phyloP scores from a whole-genome alignment of 2,329 filamentous ascomycete genomes.

The Colletotrichum lentis region DNA sequence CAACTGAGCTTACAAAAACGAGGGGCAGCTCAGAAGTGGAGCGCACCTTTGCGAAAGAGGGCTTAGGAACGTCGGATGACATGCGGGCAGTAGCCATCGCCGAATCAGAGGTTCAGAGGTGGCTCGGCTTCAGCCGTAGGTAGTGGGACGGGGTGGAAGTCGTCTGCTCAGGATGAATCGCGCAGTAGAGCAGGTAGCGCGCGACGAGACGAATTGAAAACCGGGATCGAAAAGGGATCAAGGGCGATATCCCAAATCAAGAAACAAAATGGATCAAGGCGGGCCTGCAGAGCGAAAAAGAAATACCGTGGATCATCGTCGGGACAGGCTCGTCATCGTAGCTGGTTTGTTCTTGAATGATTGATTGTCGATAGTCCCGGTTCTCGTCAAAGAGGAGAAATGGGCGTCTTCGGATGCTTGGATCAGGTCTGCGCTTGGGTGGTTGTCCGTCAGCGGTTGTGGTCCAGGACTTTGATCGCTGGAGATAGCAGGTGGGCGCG shows the following conservation, averaged over 20 bases:
- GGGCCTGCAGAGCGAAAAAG: constrained; percentile 58
- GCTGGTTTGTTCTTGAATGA: constrained; percentile 37
- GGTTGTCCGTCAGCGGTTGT: constrained; percentile 28
- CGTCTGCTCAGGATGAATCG: constrained; percentile 23
- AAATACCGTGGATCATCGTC: constrained; percentile 65
- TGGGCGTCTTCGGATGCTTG: constrained; percentile 18
- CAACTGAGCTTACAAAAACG: constrained; percentile 3
- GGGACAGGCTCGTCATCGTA: constrained; percentile 52
- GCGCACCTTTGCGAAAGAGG: constrained; percentile 80
- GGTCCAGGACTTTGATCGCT: constrained; percentile 10
- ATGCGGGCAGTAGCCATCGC: constrained; percentile 59
- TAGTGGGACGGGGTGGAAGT: constrained; percentile 37
- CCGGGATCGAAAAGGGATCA: constrained; percentile 39
- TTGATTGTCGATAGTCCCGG: constrained; percentile 26
- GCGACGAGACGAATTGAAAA: constrained; percentile 34
- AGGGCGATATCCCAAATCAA: constrained; percentile 55
- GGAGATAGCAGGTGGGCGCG: constrained; percentile 19
- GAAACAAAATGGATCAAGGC: constrained; percentile 63
- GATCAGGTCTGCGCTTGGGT: constrained; percentile 27
- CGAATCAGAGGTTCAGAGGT: background rate
- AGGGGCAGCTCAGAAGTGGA: background rate
- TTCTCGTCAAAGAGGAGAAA: constrained; percentile 19
- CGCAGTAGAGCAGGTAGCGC: constrained; percentile 35
- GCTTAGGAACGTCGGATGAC: constrained; percentile 60
- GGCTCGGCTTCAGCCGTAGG: constrained; percentile 15